Percentiles rank a stretch among this genome's conserved stretches.
Evolutionary conservation across 768 basidiomycete genomes (phyloP).

Genomic region (Collybiopsis luxurians): DNA sequence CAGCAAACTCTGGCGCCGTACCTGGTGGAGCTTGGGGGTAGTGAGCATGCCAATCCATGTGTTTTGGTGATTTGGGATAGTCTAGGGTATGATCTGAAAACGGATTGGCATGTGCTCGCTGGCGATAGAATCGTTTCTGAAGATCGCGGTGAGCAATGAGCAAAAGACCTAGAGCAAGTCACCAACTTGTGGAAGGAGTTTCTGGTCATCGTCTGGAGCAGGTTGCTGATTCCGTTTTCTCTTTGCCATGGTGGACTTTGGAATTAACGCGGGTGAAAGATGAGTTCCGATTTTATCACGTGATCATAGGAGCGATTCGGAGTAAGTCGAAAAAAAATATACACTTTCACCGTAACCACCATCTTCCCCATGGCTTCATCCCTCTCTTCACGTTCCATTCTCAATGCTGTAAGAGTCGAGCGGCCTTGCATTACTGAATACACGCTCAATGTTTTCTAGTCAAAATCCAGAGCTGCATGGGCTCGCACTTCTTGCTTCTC

Average conservation of each 20-base stretch:
- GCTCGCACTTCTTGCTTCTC: conserved; percentile 50
- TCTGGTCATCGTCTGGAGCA: conserved; percentile 12
- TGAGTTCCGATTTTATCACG: too few relatives aligned
- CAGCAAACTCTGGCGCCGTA: conserved; percentile 88
- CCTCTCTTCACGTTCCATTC: conserved; percentile 29
- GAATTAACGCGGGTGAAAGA: too few relatives aligned
- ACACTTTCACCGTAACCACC: conserved; percentile 14
- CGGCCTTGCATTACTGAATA: not conserved
- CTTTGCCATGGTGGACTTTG: conserved; percentile 25
- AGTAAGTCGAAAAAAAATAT: too few relatives aligned
- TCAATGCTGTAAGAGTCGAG: conserved; percentile 33
- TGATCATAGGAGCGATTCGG: not conserved
- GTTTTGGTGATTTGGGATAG: conserved; percentile 75
- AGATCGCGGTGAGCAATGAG: conserved; percentile 2
- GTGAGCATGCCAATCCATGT: conserved; percentile 80
- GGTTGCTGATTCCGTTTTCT: conserved; percentile 26
- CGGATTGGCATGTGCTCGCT: conserved; percentile 82
- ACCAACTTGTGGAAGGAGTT: conserved; percentile 50
- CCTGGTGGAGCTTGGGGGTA: conserved; percentile 63
- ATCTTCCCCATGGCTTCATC: conserved; percentile 13
- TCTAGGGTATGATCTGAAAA: conserved; percentile 87
- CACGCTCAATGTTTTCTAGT: conserved; percentile 30
- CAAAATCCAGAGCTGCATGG: conserved; percentile 47
- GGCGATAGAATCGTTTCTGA: conserved; percentile 82
- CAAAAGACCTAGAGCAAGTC: not conserved